Percentiles rank a stretch among this genome's conserved stretches.
phyloP scores from a whole-genome alignment of 495 filamentous ascomycete genomes.

The Aspergillus bridgeri region DNA sequence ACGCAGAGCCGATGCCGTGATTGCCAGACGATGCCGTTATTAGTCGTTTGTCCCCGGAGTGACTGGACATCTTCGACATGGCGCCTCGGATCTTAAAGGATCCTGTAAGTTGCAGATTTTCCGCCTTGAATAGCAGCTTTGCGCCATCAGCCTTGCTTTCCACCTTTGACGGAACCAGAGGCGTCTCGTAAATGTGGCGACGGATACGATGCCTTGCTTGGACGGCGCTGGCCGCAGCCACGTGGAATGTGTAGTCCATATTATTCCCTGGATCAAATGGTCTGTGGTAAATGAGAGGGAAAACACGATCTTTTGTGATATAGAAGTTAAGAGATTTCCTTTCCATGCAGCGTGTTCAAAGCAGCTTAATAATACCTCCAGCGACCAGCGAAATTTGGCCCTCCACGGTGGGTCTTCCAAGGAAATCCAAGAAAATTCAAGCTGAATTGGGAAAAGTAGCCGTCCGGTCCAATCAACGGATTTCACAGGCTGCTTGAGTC shows the following conservation, averaged over 20 bases:
- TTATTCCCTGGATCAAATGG: no score
- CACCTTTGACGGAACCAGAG: neutral
- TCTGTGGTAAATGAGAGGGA: no score
- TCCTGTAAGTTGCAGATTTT: conserved; percentile 9
- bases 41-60: neutral
- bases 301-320: no score
- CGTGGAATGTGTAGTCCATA: neutral
- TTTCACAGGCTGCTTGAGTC: no score
- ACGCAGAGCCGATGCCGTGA: conserved; percentile 6
- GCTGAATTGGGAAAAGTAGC: no score
- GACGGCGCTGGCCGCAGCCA: neutral
- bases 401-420: no score
- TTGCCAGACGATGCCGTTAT: conserved; percentile 4
- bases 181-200: conserved; percentile 4
- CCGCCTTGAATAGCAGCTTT: conserved; percentile 3
- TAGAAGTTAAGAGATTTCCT: no score
- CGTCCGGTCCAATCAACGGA: no score
- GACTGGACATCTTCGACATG: conserved; percentile 1
- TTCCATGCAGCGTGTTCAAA: no score
- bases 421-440: no score
- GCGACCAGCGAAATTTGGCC: no score
- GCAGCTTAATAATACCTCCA: no score
- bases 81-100: conserved; percentile 8
- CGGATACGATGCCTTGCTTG: conserved; percentile 1
- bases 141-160: neutral